phyloP scores from a whole-genome alignment of 176 grass and related monocot genomes.

The Zoysia pacifica region DNA sequence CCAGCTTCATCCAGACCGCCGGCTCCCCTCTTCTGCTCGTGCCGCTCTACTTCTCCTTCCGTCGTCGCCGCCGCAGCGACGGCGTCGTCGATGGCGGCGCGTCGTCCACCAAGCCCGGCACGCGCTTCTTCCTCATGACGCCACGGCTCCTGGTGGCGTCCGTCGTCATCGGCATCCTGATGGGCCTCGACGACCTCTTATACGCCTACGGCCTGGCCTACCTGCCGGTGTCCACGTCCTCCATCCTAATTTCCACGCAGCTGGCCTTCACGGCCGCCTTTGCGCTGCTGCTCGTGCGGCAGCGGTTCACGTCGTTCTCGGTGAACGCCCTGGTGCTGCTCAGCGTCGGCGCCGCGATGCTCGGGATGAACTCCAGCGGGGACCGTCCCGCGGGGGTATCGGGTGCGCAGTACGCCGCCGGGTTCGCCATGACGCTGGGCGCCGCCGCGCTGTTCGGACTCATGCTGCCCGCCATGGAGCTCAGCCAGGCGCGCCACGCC shows the following conservation, averaged over 20 bases:
- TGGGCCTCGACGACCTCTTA: conserved; percentile 62
- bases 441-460: conserved; percentile 66
- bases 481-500: conserved; percentile 62
- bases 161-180: conserved; percentile 56
- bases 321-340: conserved; percentile 80
- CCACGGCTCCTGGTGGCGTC: conserved; percentile 49
- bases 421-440: conserved; percentile 64
- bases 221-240: conserved; percentile 82
- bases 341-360: conserved; percentile 56
- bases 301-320: conserved; percentile 70
- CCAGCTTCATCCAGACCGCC: conserved; percentile 63
- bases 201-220: conserved; percentile 68
- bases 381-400: conserved; percentile 63
- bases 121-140: conserved; percentile 49
- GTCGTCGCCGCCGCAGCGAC: neutral
- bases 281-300: conserved; percentile 66
- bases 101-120: neutral
- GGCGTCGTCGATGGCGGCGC: neutral
- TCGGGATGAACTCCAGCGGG: conserved; percentile 55
- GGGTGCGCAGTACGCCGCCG: conserved; percentile 51
- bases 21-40: conserved; percentile 63
- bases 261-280: conserved; percentile 83
- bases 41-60: conserved; percentile 58
- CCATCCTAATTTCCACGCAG: conserved; percentile 77
- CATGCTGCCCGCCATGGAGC: conserved; percentile 65